Base-by-base conservation (phyloP, 192 early-diverging fungal genomes). In the Podila clonocystis region DNA sequence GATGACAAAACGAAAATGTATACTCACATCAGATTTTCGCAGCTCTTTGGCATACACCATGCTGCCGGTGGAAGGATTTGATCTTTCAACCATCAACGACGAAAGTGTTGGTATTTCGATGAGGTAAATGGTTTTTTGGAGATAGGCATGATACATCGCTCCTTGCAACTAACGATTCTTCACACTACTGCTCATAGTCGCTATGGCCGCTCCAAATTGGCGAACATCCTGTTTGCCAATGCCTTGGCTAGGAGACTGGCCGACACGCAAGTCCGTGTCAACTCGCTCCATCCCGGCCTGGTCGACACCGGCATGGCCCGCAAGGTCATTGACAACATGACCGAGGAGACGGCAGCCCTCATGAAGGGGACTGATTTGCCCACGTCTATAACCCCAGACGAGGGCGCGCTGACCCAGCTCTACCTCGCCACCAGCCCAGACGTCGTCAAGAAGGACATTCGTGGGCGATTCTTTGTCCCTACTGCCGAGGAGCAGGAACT, bases 181-280 rank as follows among this genome's bases (percentile, higher is more conserved):
- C 17, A 9, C 3, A 1, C 41, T 45, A 45, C 41, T 1, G 2
- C 4, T 41, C 68, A 34, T 48, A 24, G 22, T 17, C 29, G 52
- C 45, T 89, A 89, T 69, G 80, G 70, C n/a, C 62, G 76, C 15
- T 71, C 78, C 28, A 91, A 91, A 74, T 58, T 88, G 65, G 70
- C 84, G 34, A 87, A 85, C 55, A 63, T 85, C 19, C 67, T 84
- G 29, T 89, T 87, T 73, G 59, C 85, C 7, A 68, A 59, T 17
- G 65, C 79, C 29, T 71, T 91, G 20, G 79, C 83, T 41, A 60
- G 66, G 11, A 17, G 62, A 36, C 36, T 74, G 9, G 65, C 68
- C 28, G 74, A 58, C n/a, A 34, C 67, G 33, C 22, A 67, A 8
- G 57, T 72, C 31, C 72, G 70, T 20, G 75, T 59, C 13, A 75